Conservation (phyloP, 148 eudicot genomes). For the Rhododendron simsii region DNA sequence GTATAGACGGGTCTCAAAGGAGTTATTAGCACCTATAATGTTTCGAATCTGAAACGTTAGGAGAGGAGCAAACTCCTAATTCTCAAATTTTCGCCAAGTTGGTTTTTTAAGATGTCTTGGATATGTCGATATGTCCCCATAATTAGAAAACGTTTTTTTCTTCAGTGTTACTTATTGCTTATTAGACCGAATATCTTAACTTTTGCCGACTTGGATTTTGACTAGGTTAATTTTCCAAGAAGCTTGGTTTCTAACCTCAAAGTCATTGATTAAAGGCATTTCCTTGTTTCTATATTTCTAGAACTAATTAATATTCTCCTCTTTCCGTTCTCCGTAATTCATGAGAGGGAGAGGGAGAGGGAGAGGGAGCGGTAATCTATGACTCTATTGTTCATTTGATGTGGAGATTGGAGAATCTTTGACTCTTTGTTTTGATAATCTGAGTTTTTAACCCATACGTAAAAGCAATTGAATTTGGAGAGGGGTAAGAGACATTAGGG, state of each 20-base stretch:
- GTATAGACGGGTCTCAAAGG: too few species aligned
- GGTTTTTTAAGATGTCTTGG: too few species aligned
- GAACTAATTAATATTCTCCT: background rate
- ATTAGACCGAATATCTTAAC: background rate
- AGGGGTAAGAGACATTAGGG: background rate
- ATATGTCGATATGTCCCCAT: background rate
- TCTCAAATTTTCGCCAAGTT: too few species aligned
- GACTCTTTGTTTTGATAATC: background rate
- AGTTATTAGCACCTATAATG: too few species aligned
- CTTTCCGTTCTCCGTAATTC: background rate
- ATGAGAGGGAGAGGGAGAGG: background rate
- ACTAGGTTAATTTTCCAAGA: background rate
- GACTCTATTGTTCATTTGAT: background rate
- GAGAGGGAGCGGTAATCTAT: background rate
- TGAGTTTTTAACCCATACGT: too few species aligned
- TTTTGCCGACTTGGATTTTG: background rate
- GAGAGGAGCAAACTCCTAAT: too few species aligned
- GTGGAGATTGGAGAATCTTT: background rate
- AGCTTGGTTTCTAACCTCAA: background rate
- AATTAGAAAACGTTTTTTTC: background rate
- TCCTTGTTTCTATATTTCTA: background rate
- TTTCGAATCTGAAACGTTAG: too few species aligned
- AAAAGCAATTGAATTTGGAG: too few species aligned
- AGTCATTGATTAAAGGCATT: background rate
- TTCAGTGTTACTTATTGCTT: background rate